phyloP scores from a whole-genome alignment of 78 protist genomes.

The Dictyostelium capitatum region DNA sequence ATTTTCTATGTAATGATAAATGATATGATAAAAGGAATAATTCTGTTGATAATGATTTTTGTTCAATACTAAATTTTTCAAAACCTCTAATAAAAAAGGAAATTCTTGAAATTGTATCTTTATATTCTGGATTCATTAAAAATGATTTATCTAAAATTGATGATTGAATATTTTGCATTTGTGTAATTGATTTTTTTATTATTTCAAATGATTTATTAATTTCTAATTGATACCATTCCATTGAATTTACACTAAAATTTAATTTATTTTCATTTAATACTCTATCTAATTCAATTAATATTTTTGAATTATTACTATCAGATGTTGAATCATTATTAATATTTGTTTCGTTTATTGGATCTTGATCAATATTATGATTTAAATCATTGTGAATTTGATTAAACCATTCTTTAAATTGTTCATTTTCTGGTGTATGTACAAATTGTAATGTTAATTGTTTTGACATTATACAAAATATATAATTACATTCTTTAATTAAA shows the following conservation, averaged over 20 bases:
- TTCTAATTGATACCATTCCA: constrained; percentile 20
- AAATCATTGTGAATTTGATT: background rate
- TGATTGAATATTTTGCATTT: constrained; percentile 12
- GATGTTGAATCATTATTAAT: background rate
- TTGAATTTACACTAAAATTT: constrained; percentile 6
- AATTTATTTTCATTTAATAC: constrained; percentile 2
- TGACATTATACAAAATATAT: constrained; percentile 10
- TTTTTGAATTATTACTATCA: background rate
- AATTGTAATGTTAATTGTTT: constrained; percentile 11
- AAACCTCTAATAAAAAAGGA: constrained; percentile 39
- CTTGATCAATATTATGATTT: background rate
- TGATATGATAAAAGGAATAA: constrained; percentile 11
- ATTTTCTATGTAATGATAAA: background rate
- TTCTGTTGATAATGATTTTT: constrained; percentile 8
- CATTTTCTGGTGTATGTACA: background rate
- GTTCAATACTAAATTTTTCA: constrained; percentile 27
- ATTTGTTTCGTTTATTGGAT: constrained; percentile 16
- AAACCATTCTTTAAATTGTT: constrained; percentile 4
- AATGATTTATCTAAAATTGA: background rate
- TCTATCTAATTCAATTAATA: background rate
- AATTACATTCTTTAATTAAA: background rate
- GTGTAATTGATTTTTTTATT: background rate
- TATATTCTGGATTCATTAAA: background rate
- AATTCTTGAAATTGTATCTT: background rate
- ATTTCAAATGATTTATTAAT: constrained; percentile 26